phyloP scores from a whole-genome alignment of 192 early-diverging fungal species.

The Gryganskiella cystojenkinii region DNA sequence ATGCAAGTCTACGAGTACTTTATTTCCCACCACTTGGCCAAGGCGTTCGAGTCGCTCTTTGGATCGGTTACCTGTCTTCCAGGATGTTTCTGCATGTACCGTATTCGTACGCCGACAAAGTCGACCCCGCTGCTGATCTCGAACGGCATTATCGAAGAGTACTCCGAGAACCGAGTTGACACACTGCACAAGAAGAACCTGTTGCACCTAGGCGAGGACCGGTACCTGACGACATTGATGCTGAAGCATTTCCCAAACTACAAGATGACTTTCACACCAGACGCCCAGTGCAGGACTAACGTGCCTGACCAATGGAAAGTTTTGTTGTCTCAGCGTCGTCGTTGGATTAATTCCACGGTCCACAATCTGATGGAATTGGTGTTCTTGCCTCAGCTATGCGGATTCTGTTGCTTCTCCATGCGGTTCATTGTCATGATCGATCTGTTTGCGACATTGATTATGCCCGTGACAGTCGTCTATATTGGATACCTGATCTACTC shows the following conservation, averaged over 20 bases:
- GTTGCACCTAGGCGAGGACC: constrained; percentile 98
- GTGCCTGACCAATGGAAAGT: constrained; percentile 95
- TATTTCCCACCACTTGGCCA: constrained; percentile 96
- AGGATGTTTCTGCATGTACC: constrained; percentile 99
- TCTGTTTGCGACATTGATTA: constrained; percentile 90
- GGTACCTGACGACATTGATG: constrained; percentile 94
- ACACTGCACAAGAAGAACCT: constrained; percentile 99
- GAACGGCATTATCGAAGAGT: constrained; percentile 91
- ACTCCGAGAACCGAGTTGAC: constrained; percentile 93
- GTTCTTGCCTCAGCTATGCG: constrained; percentile 94
- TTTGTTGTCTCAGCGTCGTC: constrained; percentile 96
- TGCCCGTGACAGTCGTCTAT: constrained; percentile 92
- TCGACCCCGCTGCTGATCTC: constrained; percentile 92
- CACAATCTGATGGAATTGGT: constrained; percentile 98
- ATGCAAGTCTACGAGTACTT: constrained; percentile 99
- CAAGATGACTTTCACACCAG: constrained; percentile 92
- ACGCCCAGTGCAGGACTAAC: constrained; percentile 93
- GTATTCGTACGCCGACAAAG: constrained; percentile 88
- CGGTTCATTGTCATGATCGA: constrained; percentile 96
- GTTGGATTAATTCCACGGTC: constrained; percentile 99
- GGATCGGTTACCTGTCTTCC: constrained; percentile 98
- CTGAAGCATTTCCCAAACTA: constrained; percentile 98
- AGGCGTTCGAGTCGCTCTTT: constrained; percentile 98
- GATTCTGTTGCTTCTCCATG: constrained; percentile 98
- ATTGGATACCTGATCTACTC: constrained; percentile 86